A percentile compares a stretch with the other conserved stretches of the same genome.
Conservation (phyloP, 164 flowering plant species). For the Malania oleifera region DNA sequence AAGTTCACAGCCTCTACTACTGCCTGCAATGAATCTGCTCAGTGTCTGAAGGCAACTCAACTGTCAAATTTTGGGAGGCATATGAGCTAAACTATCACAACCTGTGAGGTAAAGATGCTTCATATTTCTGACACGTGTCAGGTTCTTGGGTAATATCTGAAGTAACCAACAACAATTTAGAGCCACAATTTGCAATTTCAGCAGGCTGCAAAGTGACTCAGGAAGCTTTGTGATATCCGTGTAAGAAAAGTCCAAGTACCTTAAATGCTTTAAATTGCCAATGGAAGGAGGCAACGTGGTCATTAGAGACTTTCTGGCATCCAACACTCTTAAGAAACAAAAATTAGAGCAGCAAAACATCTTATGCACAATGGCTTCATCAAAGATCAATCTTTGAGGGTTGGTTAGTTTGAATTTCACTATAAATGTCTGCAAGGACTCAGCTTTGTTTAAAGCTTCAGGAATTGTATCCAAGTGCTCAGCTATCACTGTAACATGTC, state of each 20-base stretch:
- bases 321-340: neutral
- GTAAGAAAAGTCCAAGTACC: constrained; percentile 2
- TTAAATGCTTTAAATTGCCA: constrained; percentile 3
- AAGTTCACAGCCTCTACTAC: neutral
- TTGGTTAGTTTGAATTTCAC: no score
- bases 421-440: neutral
- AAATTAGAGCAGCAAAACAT: neutral
- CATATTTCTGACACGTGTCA: neutral
- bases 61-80: neutral
- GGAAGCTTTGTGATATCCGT: constrained; percentile 5
- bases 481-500: neutral
- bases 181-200: constrained; percentile 2
- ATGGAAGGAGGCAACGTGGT: constrained; percentile 1
- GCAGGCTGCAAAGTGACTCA: constrained; percentile 1
- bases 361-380: neutral
- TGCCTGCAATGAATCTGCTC: neutral
- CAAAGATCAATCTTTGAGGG: neutral
- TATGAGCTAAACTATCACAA: neutral
- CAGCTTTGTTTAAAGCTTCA: neutral
- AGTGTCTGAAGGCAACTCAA: neutral
- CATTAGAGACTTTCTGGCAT: neutral
- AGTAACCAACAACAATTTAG: constrained; percentile 1
- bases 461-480: neutral
- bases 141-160: neutral
- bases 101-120: neutral